phyloP scores from a whole-genome alignment of 257 asterid species.

The Eustoma russellianum region DNA sequence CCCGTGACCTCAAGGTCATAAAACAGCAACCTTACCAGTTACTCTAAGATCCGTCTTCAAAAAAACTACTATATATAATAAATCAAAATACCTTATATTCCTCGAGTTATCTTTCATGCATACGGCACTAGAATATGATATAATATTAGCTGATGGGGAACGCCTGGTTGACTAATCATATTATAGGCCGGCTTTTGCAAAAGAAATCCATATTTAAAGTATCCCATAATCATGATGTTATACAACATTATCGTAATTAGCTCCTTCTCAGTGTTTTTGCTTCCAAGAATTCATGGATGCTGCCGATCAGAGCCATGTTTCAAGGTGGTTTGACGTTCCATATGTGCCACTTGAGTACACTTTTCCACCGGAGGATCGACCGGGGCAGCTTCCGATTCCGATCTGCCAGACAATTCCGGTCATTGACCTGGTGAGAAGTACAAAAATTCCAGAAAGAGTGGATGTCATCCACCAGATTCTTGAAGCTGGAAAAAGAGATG shows the following conservation, averaged over 20 bases:
- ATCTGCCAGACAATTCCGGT: slow-evolving; percentile 31
- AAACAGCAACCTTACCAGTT: no score
- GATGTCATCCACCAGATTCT: slow-evolving; percentile 12
- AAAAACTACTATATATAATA: neutral
- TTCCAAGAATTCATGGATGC: slow-evolving; percentile 4
- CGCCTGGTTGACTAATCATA: slow-evolving; percentile 21
- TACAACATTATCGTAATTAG: no score
- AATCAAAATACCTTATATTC: neutral
- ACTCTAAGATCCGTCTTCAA: no score
- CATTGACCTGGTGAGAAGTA: slow-evolving; percentile 24
- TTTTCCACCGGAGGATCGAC: slow-evolving; percentile 32
- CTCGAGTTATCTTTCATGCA: neutral
- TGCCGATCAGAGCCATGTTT: slow-evolving; percentile 8
- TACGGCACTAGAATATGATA: no score
- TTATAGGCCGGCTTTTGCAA: slow-evolving; percentile 6
- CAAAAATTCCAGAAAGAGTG: slow-evolving; percentile 6
- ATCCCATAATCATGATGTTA: neutral
- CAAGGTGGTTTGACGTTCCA: slow-evolving; percentile 43
- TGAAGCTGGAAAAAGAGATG: slow-evolving; percentile 26
- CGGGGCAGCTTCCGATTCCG: slow-evolving; percentile 33
- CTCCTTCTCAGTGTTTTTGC: slow-evolving; percentile 1
- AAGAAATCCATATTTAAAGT: neutral
- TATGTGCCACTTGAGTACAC: slow-evolving; percentile 36
- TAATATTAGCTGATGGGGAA: no score
- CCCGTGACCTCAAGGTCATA: no score